A percentile compares a stretch with the other conserved stretches of the same genome.
Evolutionary conservation across 352 stramenopile genomes (phyloP).

Genomic region (Phytophthora hybrid): DNA sequence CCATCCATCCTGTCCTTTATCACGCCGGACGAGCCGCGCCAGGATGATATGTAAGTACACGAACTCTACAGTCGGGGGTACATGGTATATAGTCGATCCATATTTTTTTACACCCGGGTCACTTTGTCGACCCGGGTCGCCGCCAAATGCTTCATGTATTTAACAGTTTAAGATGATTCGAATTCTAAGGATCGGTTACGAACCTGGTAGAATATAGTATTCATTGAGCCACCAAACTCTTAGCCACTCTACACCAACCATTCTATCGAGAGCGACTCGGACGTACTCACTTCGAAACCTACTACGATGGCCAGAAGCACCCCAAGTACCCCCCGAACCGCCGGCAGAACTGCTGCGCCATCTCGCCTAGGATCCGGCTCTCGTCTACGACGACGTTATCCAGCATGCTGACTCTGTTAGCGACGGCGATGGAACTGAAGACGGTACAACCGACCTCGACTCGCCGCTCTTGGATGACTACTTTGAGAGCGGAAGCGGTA

Average conservation of each 20-base stretch:
- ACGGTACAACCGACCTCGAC: background rate
- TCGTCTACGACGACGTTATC: slow-evolving; percentile 5
- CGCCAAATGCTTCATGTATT: background rate
- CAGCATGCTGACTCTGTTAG: background rate
- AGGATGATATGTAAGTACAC: no score
- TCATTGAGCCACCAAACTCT: background rate
- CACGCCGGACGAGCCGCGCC: no score
- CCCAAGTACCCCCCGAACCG: background rate
- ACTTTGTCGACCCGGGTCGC: background rate
- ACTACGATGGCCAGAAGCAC: slow-evolving; percentile 9
- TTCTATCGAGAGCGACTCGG: background rate
- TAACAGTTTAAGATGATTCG: background rate
- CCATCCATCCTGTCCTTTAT: no score
- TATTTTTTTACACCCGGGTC: background rate
- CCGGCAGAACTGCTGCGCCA: background rate
- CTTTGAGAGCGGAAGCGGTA: slow-evolving; percentile 13
- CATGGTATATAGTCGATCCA: no score
- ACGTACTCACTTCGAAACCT: slow-evolving; percentile 1
- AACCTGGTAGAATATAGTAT: background rate
- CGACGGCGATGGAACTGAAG: background rate
- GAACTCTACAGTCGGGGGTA: no score
- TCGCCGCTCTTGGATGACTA: slow-evolving; percentile 8
- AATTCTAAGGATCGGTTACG: background rate
- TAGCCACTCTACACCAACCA: background rate
- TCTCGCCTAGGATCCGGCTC: background rate